phyloP scores from a whole-genome alignment of 352 stramenopile genomes.

The Globisporangium abappressorium region DNA sequence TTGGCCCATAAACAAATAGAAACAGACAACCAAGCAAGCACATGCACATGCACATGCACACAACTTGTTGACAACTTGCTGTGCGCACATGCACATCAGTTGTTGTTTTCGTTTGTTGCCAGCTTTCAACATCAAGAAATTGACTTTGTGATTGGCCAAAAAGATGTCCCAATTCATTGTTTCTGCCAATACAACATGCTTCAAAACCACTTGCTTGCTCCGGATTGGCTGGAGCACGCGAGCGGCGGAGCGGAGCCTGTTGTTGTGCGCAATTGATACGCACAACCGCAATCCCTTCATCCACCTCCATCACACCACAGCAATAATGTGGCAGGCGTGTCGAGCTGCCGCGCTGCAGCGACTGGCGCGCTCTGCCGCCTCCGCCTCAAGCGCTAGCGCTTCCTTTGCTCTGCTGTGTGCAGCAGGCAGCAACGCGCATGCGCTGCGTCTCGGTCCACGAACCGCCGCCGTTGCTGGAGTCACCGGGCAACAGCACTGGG shows the following conservation, averaged over 20 bases:
- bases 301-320: background rate
- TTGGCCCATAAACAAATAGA: background rate
- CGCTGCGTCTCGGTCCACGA: constrained; percentile 1
- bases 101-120: too few relatives aligned
- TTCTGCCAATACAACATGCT: background rate
- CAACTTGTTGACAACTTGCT: background rate
- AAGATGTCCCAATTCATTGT: background rate
- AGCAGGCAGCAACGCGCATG: background rate
- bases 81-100: background rate
- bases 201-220: background rate
- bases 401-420: background rate
- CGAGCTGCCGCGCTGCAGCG: constrained; percentile 11
- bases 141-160: background rate
- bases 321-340: constrained; percentile 10
- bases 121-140: background rate
- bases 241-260: background rate
- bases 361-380: background rate
- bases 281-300: constrained; percentile 2
- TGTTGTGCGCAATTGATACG: constrained; percentile 4
- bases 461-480: background rate
- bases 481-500: background rate
- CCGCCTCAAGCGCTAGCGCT: background rate
- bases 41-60: background rate
- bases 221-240: constrained; percentile 3
- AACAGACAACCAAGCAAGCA: background rate